Base-by-base conservation (phyloP, 176 grass and related monocot genomes). In the Oryza coarctata region DNA sequence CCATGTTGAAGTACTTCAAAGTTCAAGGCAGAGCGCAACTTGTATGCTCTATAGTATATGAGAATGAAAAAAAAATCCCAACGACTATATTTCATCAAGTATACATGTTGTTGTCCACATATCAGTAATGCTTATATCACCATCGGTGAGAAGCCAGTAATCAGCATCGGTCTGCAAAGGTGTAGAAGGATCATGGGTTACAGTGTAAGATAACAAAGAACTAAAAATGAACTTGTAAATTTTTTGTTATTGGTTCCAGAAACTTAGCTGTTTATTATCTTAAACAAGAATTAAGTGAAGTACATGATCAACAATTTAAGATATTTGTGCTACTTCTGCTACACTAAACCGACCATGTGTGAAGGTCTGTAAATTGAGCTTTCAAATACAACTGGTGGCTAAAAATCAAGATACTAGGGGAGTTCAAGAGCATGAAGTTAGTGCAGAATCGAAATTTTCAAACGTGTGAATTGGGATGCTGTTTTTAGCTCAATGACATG, bases 121-220 rank as follows among this genome's bases (percentile, higher is more conserved):
- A 79, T 99, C 91, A 33, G 90, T 91, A 67, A 91, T 92, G 74
- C 91, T 95, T 65, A 88, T 85, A 75, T 79, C 87, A 27, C 60
- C 63, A 39, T 94, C 93, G 77, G 89, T 90, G 84, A 90, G 80
- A 72, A 99, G 93, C 93, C 89, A 95, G 77, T 99, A 99, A 84
- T 99, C 96, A 1, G 87, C 82, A 83, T 87, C 87, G 58, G 66
- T 81, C 96, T 99, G 91, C 85, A 86, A 84, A 88, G 39, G 45
- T 73, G 40, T 31, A 35, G 44, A 29, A 72, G 34, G 58, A 82
- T 14, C 57, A 78, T 77, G 29, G 61, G 66, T 68, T 43, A 14
- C 55, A 83, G 73, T 13, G 52, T 47, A 75, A 58, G 31, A 75
- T 14, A 25, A 60, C 29, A 5, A 47, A 47, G 6, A 64, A 65